Evolutionary conservation across 2,329 filamentous ascomycete species (phyloP).

Genomic region (Neonectria ditissima): DNA sequence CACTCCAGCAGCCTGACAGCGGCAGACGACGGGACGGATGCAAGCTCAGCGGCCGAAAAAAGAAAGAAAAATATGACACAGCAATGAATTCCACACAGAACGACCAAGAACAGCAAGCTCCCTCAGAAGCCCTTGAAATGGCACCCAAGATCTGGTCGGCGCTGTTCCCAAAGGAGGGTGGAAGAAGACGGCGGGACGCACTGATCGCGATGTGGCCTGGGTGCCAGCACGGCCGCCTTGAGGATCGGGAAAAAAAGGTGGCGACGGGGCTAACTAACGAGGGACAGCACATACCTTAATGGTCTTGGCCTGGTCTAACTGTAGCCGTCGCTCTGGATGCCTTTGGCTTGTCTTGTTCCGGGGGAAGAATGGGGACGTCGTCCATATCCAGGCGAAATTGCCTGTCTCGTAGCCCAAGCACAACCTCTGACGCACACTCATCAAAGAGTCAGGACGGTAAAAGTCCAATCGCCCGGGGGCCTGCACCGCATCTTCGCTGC

Average conservation of each 20-base stretch:
- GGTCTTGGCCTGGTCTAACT: conserved; percentile 2
- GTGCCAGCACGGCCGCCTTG: conserved; percentile 3
- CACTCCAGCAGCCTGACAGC: not conserved
- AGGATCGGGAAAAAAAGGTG: conserved; percentile 5
- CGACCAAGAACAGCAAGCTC: not conserved
- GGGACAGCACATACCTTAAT: conserved; percentile 3
- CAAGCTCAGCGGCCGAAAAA: not conserved
- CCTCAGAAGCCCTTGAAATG: not conserved
- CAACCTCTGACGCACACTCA: no score
- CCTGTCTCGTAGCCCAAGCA: no score
- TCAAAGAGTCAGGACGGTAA: no score
- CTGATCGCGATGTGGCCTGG: conserved; percentile 20
- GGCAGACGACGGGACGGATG: no score
- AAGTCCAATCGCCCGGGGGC: conserved; percentile 37
- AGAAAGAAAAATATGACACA: not conserved
- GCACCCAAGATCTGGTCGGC: conserved; percentile 1
- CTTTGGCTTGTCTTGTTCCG: conserved; percentile 2
- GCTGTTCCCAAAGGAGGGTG: not conserved
- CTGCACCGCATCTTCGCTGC: conserved; percentile 45
- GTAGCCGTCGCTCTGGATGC: not conserved
- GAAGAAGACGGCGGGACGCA: conserved; percentile 15
- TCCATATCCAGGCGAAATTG: not conserved
- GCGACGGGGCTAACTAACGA: conserved; percentile 19
- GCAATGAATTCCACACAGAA: not conserved
- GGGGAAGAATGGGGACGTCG: not conserved